Conservation (phyloP, 2,329 filamentous ascomycete species). For the Cylindrodendrum hubeiense region DNA sequence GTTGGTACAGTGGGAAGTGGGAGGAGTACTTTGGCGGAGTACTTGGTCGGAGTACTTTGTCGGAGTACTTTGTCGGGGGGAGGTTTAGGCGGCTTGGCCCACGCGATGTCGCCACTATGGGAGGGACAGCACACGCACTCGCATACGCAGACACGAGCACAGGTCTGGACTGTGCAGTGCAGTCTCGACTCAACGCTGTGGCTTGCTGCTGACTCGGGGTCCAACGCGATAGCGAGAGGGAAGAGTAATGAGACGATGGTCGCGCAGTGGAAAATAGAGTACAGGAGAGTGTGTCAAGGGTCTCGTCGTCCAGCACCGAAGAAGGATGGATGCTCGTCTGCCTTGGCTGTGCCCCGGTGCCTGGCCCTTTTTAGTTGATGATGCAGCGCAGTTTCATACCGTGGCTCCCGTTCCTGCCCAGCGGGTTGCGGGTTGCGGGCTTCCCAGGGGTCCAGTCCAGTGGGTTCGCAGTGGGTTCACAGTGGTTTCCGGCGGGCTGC, state of each 20-base stretch:
- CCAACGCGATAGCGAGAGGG: neutral
- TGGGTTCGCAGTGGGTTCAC: neutral
- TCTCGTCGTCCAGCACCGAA: conserved; percentile 23
- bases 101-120: conserved; percentile 38
- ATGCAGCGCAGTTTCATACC: conserved; percentile 21
- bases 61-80: neutral
- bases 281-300: neutral
- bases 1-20: conserved; percentile 15
- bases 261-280: neutral
- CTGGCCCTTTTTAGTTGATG: neutral
- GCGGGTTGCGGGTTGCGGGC: conserved; percentile 1
- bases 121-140: conserved; percentile 1
- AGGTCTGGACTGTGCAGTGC: neutral
- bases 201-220: neutral
- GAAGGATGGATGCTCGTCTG: conserved; percentile 6
- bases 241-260: neutral
- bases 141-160: neutral
- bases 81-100: conserved; percentile 28
- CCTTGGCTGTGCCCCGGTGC: neutral
- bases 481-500: too few relatives aligned
- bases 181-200: neutral
- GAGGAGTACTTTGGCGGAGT: conserved; percentile 33
- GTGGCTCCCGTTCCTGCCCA: conserved; percentile 4
- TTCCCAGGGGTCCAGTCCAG: conserved; percentile 2
- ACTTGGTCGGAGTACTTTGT: conserved; percentile 22